phyloP scores from a whole-genome alignment of 768 basidiomycete species.

The Suillus occidentalis region DNA sequence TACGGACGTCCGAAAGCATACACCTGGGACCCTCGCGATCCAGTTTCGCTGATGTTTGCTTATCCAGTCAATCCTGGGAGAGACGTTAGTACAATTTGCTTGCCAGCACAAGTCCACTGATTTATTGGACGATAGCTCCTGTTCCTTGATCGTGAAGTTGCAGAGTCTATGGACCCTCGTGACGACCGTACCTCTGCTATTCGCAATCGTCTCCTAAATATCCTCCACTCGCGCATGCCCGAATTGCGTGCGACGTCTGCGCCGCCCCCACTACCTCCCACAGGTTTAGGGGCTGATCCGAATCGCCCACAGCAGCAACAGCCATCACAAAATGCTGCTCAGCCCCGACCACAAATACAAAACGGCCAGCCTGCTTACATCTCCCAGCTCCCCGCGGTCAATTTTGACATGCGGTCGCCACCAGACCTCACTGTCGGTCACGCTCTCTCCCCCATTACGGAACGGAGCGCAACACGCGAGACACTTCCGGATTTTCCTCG shows the following conservation, averaged over 20 bases:
- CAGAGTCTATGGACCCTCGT: slow-evolving; percentile 73
- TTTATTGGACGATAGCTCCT: slow-evolving; percentile 52
- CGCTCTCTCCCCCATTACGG: slow-evolving; percentile 67
- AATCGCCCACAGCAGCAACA: slow-evolving; percentile 25
- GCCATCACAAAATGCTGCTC: slow-evolving; percentile 29
- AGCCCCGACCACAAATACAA: slow-evolving; percentile 14
- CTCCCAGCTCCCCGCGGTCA: slow-evolving; percentile 63
- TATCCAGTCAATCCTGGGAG: slow-evolving; percentile 86
- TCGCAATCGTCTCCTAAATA: slow-evolving; percentile 58
- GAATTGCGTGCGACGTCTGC: slow-evolving; percentile 1
- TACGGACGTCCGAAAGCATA: slow-evolving; percentile 88
- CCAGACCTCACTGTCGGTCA: slow-evolving; percentile 21
- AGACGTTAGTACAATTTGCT: slow-evolving; percentile 56
- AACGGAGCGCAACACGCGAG: slow-evolving; percentile 39
- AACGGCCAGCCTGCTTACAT: slow-evolving; percentile 15
- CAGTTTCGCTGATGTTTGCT: slow-evolving; percentile 85
- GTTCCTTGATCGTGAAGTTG: slow-evolving; percentile 84
- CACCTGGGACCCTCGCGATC: slow-evolving; percentile 88
- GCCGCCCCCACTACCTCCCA: slow-evolving; percentile 21
- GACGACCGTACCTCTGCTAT: slow-evolving; percentile 75
- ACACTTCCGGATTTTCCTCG: slow-evolving; percentile 24
- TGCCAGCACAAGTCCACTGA: slow-evolving; percentile 15
- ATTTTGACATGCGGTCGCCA: slow-evolving; percentile 37
- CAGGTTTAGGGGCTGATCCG: slow-evolving; percentile 13
- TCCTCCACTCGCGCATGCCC: slow-evolving; percentile 66